A percentile compares a stretch with the other conserved stretches of the same genome.
These are phyloP conservation scores for Acorus gramineus DNA, from an alignment of 106 monocot species.

Conservation along the genomic window DNA sequence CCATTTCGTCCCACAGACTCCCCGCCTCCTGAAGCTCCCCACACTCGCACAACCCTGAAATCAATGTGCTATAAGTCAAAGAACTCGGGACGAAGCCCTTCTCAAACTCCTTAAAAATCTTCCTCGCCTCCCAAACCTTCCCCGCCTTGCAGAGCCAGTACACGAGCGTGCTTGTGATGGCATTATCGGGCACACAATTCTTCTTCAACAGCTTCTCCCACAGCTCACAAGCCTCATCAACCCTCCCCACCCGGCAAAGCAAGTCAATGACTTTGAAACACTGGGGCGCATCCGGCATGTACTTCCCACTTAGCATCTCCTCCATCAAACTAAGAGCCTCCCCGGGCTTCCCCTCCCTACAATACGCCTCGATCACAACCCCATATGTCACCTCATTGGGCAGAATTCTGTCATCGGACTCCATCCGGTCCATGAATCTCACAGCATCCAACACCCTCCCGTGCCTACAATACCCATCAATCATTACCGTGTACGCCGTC, in stretches of 20 bases:
- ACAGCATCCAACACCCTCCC: conserved; percentile 39
- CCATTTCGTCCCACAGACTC: conserved; percentile 86
- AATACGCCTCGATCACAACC: conserved; percentile 49
- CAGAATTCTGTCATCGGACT: conserved; percentile 14
- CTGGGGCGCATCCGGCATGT: conserved; percentile 36
- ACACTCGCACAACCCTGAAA: conserved; percentile 68
- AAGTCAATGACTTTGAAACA: conserved; percentile 76
- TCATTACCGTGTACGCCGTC: conserved; percentile 42
- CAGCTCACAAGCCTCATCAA: conserved; percentile 48
- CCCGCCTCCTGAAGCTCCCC: conserved; percentile 74
- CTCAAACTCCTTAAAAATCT: conserved; percentile 62
- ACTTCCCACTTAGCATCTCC: conserved; percentile 47
- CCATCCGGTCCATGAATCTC: conserved; percentile 75
- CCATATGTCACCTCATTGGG: conserved; percentile 62
- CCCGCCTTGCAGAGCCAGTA: conserved; percentile 78
- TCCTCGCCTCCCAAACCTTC: conserved; percentile 42
- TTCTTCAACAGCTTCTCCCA: conserved; percentile 64
- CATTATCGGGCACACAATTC: conserved; percentile 59
- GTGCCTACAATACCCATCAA: conserved; percentile 46
- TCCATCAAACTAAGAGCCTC: conserved; percentile 56
- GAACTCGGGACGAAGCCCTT: conserved; percentile 45
- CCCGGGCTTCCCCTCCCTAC: conserved; percentile 32
- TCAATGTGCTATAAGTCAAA: conserved; percentile 59
- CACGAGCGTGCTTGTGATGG: conserved; percentile 59
- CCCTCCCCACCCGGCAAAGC: conserved; percentile 60